Conservation (phyloP, 495 filamentous ascomycete genomes). For the Tuber calosporum region DNA sequence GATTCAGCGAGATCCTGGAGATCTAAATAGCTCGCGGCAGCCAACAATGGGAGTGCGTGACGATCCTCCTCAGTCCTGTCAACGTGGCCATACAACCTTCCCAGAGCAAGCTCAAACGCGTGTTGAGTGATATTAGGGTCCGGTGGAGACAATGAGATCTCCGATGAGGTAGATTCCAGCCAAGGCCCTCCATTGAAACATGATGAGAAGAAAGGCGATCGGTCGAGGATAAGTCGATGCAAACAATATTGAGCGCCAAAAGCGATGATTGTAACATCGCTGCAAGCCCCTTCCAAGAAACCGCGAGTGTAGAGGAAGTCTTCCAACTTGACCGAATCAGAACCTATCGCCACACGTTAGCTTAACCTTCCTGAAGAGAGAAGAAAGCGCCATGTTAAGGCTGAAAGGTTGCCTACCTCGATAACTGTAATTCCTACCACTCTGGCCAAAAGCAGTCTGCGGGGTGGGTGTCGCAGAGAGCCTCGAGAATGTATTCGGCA, state of each 20-base stretch:
- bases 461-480: conserved; percentile 42
- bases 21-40: conserved; percentile 55
- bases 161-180: conserved; percentile 51
- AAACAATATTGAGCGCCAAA: conserved; percentile 52
- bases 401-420: conserved; percentile 22
- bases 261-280: conserved; percentile 51
- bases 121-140: conserved; percentile 53
- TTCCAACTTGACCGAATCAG: conserved; percentile 48
- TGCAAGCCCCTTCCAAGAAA: conserved; percentile 52
- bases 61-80: conserved; percentile 49
- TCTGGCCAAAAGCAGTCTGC: conserved; percentile 36
- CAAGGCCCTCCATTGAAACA: conserved; percentile 53
- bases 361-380: not conserved
- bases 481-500: conserved; percentile 42
- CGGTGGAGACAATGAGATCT: conserved; percentile 53
- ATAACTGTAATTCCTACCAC: conserved; percentile 42
- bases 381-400: not conserved
- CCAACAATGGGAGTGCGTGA: conserved; percentile 54
- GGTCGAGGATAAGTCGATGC: conserved; percentile 54
- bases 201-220: conserved; percentile 54
- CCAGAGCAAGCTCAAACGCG: conserved; percentile 55
- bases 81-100: conserved; percentile 52
- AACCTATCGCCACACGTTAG: conserved; percentile 18
- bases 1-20: conserved; percentile 55
- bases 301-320: conserved; percentile 55